Evolutionary conservation across 352 stramenopile genomes (phyloP).

Genomic region (Phytophthora megakarya): DNA sequence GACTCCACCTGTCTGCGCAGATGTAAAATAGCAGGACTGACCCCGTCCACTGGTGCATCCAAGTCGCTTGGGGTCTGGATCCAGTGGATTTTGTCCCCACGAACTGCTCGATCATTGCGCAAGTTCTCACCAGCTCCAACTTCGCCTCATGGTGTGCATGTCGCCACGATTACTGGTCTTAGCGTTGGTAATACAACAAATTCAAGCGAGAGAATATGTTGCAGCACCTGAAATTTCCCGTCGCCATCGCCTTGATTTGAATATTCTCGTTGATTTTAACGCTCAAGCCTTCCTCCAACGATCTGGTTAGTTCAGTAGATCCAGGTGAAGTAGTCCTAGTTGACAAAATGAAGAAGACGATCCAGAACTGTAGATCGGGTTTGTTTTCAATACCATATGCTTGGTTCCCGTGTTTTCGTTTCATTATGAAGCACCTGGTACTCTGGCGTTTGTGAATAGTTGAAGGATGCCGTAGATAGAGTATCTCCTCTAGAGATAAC

Average conservation of each 20-base stretch:
- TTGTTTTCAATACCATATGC: too few relatives aligned
- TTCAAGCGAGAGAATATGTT: slow-evolving; percentile 46
- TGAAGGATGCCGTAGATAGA: too few relatives aligned
- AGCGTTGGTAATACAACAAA: slow-evolving; percentile 46
- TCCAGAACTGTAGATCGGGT: too few relatives aligned
- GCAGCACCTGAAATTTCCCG: slow-evolving; percentile 69
- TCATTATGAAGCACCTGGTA: too few relatives aligned
- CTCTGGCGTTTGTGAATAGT: too few relatives aligned
- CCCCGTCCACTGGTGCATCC: slow-evolving; percentile 10
- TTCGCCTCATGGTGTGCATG: slow-evolving; percentile 62
- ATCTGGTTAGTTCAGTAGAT: too few relatives aligned
- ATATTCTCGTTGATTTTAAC: slow-evolving; percentile 76
- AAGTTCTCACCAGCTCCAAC: slow-evolving; percentile 48
- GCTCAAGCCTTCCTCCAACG: slow-evolving; percentile 44
- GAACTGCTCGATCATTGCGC: slow-evolving; percentile 46
- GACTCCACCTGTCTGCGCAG: slow-evolving; percentile 57
- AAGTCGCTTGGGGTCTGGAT: slow-evolving; percentile 52
- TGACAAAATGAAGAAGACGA: too few relatives aligned
- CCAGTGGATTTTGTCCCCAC: slow-evolving; percentile 76
- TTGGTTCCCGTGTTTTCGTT: too few relatives aligned
- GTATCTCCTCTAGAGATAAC: too few relatives aligned
- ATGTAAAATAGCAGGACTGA: slow-evolving; percentile 45
- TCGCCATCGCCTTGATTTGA: slow-evolving; percentile 81
- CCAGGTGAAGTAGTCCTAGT: too few relatives aligned
- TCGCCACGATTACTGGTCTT: slow-evolving; percentile 67